Conservation (phyloP, 257 asterid genomes). For the Solanum pennellii region DNA sequence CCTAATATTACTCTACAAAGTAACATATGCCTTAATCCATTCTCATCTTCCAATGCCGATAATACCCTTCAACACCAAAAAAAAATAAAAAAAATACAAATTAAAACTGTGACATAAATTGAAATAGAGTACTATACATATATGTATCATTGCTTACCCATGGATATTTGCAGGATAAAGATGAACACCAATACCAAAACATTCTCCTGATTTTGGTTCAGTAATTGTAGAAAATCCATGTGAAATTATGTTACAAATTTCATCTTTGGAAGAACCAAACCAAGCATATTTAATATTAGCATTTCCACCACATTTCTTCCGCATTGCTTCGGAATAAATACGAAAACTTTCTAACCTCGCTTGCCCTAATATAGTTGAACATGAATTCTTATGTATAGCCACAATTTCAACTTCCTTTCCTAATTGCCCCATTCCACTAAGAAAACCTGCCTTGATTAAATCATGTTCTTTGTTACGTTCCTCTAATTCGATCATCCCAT, state of each 20-base stretch:
- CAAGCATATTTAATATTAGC: constrained; percentile 31
- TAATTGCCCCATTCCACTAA: constrained; percentile 4
- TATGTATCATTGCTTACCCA: neutral
- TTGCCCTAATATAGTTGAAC: constrained; percentile 4
- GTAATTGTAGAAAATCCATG: constrained; percentile 25
- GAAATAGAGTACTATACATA: no score
- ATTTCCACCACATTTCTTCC: constrained; percentile 27
- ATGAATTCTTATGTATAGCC: constrained; percentile 16
- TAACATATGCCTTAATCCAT: constrained; percentile 34
- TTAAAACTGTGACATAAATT: neutral
- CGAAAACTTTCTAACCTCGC: constrained; percentile 20
- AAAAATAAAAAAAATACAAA: neutral
- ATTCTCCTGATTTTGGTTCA: neutral
- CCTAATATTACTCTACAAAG: constrained; percentile 51
- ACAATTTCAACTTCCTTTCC: constrained; percentile 13
- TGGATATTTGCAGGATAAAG: constrained; percentile 15
- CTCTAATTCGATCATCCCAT: constrained; percentile 19
- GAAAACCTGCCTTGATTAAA: constrained; percentile 6
- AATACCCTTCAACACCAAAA: constrained; percentile 11
- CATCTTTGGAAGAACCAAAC: constrained; percentile 34
- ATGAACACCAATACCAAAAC: constrained; percentile 27
- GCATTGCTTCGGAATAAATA: constrained; percentile 21
- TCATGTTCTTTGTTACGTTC: constrained; percentile 1
- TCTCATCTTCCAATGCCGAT: constrained; percentile 28
- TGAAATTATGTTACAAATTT: constrained; percentile 12